A percentile compares a stretch with the other conserved stretches of the same genome.
phyloP scores from a whole-genome alignment of 805 yeast genomes.

The Helenozyma rhizophorensis region DNA sequence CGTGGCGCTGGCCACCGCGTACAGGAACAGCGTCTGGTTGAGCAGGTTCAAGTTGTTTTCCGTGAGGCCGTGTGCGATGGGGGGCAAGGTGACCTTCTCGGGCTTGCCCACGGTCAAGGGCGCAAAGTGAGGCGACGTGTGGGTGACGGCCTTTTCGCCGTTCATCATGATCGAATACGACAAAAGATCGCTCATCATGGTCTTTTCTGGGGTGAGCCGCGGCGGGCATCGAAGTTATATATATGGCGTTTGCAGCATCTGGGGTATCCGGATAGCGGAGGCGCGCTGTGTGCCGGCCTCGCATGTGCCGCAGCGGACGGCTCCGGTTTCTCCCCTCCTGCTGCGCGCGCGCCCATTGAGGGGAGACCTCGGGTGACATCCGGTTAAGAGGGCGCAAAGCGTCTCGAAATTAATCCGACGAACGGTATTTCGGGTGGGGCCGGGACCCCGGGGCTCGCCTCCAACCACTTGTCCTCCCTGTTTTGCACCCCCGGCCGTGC shows the following conservation, averaged over 20 bases:
- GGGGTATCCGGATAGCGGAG: conserved; percentile 16
- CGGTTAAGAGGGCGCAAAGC: conserved; percentile 4
- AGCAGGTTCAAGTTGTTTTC: conserved; percentile 18
- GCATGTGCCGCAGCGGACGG: neutral
- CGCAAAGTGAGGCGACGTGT: conserved; percentile 15
- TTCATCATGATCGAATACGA: conserved; percentile 37
- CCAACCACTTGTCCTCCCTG: no score
- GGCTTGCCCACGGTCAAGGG: conserved; percentile 5
- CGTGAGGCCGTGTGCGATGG: conserved; percentile 15
- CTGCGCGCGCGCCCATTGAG: no score
- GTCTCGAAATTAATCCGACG: conserved; percentile 7
- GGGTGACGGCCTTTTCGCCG: conserved; percentile 18
- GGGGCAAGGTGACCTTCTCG: conserved; percentile 10
- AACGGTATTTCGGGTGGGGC: conserved; percentile 6
- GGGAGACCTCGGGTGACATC: conserved; percentile 8
- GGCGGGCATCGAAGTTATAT: neutral
- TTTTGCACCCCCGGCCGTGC: no score
- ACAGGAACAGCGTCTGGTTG: conserved; percentile 8
- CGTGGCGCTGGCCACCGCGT: conserved; percentile 5
- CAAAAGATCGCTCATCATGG: conserved; percentile 26
- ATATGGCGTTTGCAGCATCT: conserved; percentile 14
- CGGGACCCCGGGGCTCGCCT: no score
- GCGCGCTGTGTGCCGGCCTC: conserved; percentile 2
- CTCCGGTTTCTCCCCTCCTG: conserved; percentile 1
- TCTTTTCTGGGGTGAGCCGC: neutral